These are phyloP conservation scores for Penicillium sp. DNA, from an alignment of 2,329 filamentous ascomycete species.

Conservation along the genomic window DNA sequence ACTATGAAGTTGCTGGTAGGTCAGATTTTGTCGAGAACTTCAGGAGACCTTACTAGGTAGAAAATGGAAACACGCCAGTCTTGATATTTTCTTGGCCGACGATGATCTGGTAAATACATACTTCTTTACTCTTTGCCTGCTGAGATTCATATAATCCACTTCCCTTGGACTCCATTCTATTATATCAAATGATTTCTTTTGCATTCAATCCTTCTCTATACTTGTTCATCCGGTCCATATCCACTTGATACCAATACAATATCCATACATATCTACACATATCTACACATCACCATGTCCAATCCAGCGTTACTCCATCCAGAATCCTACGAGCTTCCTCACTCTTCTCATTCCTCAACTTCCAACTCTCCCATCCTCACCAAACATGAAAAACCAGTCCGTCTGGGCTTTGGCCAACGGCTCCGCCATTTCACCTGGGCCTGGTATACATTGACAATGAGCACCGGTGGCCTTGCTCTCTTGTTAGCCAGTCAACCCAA, in stretches of 20 bases:
- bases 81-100: conserved; percentile 20
- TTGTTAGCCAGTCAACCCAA: conserved; percentile 58
- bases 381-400: conserved; percentile 12
- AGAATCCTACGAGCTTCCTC: conserved; percentile 16
- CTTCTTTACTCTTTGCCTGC: not conserved
- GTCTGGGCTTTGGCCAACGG: conserved; percentile 21
- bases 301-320: conserved; percentile 15
- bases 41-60: conserved; percentile 1
- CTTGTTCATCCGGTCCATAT: not conserved
- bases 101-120: conserved; percentile 2
- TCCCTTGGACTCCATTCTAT: not conserved
- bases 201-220: not conserved
- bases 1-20: conserved; percentile 17
- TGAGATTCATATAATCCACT: not conserved
- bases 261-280: not conserved
- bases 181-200: conserved; percentile 1
- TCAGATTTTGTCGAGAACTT: conserved; percentile 2
- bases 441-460: conserved; percentile 72
- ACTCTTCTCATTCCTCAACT: conserved; percentile 14
- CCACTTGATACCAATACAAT: not conserved
- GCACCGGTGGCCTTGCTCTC: conserved; percentile 64
- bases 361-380: conserved; percentile 17
- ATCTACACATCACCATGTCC: conserved; percentile 13
- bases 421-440: conserved; percentile 60
- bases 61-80: conserved; percentile 1